phyloP scores from a whole-genome alignment of 768 basidiomycete species.

The Imleria badia region DNA sequence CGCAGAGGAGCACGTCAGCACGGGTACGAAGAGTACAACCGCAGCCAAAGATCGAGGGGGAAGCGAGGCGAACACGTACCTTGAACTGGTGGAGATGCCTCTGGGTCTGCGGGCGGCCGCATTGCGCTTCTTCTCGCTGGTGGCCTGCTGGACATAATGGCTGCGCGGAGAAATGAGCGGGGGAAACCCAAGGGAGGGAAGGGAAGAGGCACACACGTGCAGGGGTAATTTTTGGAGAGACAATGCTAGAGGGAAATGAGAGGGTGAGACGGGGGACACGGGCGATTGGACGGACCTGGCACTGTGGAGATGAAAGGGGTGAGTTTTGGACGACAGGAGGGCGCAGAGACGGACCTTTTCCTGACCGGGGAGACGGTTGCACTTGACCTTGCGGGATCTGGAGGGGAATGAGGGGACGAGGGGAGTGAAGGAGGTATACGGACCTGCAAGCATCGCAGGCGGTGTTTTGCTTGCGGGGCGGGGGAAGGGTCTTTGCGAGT shows the following conservation, averaged over 20 bases:
- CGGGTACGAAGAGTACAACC: conserved; percentile 27
- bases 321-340: conserved; percentile 1
- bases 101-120: conserved; percentile 63
- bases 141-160: conserved; percentile 81
- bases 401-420: conserved; percentile 1
- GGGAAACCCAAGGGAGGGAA: conserved; percentile 14
- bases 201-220: conserved; percentile 66
- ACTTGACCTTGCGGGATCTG: conserved; percentile 87
- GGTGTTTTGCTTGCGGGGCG: conserved; percentile 90
- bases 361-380: conserved; percentile 76
- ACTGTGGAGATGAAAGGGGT: conserved; percentile 41
- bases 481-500: conserved; percentile 74
- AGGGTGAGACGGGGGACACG: background rate
- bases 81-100: conserved; percentile 52
- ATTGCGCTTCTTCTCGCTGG: conserved; percentile 78
- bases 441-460: conserved; percentile 93
- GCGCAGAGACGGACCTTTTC: conserved; percentile 60
- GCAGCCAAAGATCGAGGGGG: conserved; percentile 14
- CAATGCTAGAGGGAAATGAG: conserved; percentile 58
- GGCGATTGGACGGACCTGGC: conserved; percentile 53
- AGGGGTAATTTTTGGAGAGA: conserved; percentile 82
- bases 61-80: conserved; percentile 33
- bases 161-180: conserved; percentile 37
- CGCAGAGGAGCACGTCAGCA: conserved; percentile 22
- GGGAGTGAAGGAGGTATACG: conserved; percentile 10